Evolutionary conservation across 2,329 filamentous ascomycete genomes (phyloP), one percentile per base, ranked within the genome.

Genomic region (Diaporthe aspalathi): DNA sequence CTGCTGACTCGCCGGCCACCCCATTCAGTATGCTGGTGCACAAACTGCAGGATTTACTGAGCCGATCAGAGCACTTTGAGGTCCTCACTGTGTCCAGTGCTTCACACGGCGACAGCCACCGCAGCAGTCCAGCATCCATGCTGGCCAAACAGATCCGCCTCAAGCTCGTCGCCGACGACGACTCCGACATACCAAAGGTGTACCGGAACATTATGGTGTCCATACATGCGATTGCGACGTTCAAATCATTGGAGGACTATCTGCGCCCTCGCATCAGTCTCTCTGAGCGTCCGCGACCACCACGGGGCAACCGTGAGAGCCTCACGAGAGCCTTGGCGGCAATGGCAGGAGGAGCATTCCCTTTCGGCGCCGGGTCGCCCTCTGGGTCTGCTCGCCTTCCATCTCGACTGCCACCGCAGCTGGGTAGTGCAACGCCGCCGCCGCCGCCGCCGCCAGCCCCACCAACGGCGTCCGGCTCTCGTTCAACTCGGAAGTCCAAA

Each of bases 151-250:
- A 99, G 78, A 92, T 99, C 43, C 90, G 95, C 43, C 88, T 99
- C 54, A 95, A 94, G 76, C 86, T 99, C 43, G 89, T 95, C 47
- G 95, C 96, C 1, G 95, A 97, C 75, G 95, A 97, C 1, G 92
- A 95, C 57, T 95, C 94, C 0, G 93, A 96, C 62, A 96, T 99
- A 72, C 96, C 96, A 22, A 88, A 91, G 45, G 87, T 92, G 0
- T 98, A 97, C 79, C 90, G 93, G 27, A 97, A 95, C 75, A 97
- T 99, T 74, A 98, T 98, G 92, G 96, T 99, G 1, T 97, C 94
- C 0, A 99, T 99, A 70, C 96, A 99, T 80, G 96, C 96, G 20
- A 98, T 99, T 77, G 95, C 96, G 2, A 98, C 95, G 0, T 98
- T 99, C 85, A 98, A 98, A 80, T 93, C 95, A 0, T 84, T 99